These are phyloP conservation scores for Mycena sanguinolenta DNA, from an alignment of 768 basidiomycete species.

Conservation along the genomic window DNA sequence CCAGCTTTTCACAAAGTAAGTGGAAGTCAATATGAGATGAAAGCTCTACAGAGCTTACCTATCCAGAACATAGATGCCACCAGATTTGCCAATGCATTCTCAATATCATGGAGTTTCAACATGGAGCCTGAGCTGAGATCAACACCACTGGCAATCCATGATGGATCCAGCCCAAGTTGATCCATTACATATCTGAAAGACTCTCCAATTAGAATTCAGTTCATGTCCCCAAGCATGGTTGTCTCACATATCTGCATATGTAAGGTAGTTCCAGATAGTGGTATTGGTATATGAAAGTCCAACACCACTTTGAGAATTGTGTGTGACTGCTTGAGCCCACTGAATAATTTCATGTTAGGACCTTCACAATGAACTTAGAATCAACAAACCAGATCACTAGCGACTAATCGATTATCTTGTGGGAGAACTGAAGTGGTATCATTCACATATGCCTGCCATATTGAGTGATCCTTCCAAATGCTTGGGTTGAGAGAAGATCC, in stretches of 20 bases:
- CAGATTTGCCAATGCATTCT: conserved; percentile 6
- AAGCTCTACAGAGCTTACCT: background rate
- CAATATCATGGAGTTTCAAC: conserved; percentile 6
- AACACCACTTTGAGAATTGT: background rate
- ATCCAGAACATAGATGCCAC: conserved; percentile 3
- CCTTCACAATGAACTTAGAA: background rate
- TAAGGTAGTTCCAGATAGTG: background rate
- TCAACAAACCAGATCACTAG: background rate
- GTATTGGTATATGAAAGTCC: conserved; percentile 1
- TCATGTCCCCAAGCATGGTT: background rate
- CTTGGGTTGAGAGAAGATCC: background rate
- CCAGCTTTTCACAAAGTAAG: background rate
- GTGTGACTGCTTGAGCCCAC: background rate
- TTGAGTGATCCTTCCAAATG: background rate
- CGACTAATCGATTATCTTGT: background rate
- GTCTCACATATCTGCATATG: background rate
- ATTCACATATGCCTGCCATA: background rate
- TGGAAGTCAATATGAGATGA: background rate
- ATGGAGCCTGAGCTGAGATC: background rate
- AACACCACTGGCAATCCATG: background rate
- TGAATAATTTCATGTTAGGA: background rate
- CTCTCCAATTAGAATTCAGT: background rate
- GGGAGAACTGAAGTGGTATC: background rate
- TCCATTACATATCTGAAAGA: background rate
- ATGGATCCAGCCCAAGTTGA: conserved; percentile 1